These are phyloP conservation scores for Blastobotrys apis DNA, from an alignment of 1,139 yeast species.

Conservation along the genomic window DNA sequence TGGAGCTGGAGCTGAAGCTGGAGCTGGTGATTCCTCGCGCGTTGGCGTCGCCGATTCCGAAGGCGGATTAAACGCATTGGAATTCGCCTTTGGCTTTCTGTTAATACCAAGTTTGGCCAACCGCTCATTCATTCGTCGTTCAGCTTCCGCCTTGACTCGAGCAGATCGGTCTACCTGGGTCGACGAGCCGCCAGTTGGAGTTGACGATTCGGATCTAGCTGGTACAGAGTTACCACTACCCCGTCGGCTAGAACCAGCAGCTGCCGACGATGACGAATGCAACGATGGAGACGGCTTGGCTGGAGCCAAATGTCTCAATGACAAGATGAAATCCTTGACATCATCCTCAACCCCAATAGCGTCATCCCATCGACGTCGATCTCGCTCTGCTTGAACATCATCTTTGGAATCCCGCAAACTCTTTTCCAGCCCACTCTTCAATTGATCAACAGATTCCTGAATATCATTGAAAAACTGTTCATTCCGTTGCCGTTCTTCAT, in stretches of 20 bases:
- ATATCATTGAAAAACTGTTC: conserved; percentile 64
- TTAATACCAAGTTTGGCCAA: conserved; percentile 79
- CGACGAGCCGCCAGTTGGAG: neutral
- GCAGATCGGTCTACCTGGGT: conserved; percentile 58
- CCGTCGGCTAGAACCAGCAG: neutral
- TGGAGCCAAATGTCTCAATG: conserved; percentile 41
- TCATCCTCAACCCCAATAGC: conserved; percentile 74
- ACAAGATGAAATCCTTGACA: conserved; percentile 60
- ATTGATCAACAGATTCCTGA: conserved; percentile 64
- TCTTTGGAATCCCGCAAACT: conserved; percentile 34
- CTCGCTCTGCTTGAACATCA: conserved; percentile 45
- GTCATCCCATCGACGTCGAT: conserved; percentile 73
- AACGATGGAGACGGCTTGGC: conserved; percentile 16
- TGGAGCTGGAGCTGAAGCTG: conserved; percentile 7
- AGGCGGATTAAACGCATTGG: neutral
- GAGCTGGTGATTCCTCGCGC: neutral
- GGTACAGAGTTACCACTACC: neutral
- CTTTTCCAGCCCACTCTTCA: conserved; percentile 58
- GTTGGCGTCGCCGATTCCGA: conserved; percentile 9
- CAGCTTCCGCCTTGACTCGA: conserved; percentile 85
- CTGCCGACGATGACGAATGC: neutral
- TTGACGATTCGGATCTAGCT: neutral
- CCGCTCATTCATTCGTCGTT: conserved; percentile 82
- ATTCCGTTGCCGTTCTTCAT: conserved; percentile 51
- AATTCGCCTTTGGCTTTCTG: conserved; percentile 33